phyloP scores from a whole-genome alignment of 1,139 yeast species.

The Suhomyces panamericanus region DNA sequence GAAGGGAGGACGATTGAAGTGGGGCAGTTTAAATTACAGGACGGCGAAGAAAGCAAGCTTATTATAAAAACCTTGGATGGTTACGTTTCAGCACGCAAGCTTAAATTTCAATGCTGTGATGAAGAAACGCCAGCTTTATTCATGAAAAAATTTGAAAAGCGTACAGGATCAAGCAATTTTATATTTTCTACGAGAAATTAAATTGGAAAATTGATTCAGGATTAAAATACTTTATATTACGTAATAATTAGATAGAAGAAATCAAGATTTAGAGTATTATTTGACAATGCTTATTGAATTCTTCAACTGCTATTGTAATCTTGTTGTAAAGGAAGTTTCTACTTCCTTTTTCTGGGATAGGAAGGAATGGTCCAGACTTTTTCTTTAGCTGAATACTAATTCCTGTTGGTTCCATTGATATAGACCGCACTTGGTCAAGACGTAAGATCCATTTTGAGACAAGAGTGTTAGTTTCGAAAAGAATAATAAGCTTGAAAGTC shows the following conservation, averaged over 20 bases:
- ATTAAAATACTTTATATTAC: background rate
- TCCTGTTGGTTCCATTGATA: slow-evolving; percentile 80
- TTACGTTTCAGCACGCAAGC: slow-evolving; percentile 27
- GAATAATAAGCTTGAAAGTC: slow-evolving; percentile 68
- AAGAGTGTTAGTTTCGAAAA: slow-evolving; percentile 65
- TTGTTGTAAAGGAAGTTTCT: slow-evolving; percentile 68
- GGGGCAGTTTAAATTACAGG: slow-evolving; percentile 44
- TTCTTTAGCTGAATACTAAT: slow-evolving; percentile 64
- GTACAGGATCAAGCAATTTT: slow-evolving; percentile 36
- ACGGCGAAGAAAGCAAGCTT: slow-evolving; percentile 21
- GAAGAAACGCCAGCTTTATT: slow-evolving; percentile 48
- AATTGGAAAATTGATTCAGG: slow-evolving; percentile 14
- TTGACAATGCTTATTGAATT: slow-evolving; percentile 66
- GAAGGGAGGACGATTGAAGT: slow-evolving; percentile 20
- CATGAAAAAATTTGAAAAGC: slow-evolving; percentile 38
- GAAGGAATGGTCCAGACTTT: slow-evolving; percentile 71
- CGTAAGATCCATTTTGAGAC: slow-evolving; percentile 64
- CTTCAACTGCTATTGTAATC: slow-evolving; percentile 79
- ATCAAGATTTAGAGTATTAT: slow-evolving; percentile 28
- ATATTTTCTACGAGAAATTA: slow-evolving; percentile 13
- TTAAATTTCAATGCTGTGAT: slow-evolving; percentile 58
- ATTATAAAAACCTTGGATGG: slow-evolving; percentile 48
- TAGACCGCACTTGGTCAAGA: slow-evolving; percentile 62
- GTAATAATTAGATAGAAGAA: no score
- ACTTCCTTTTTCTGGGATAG: slow-evolving; percentile 68